Conservation (phyloP, 371 early-diverging fungal species). For the Circinella umbellata region DNA sequence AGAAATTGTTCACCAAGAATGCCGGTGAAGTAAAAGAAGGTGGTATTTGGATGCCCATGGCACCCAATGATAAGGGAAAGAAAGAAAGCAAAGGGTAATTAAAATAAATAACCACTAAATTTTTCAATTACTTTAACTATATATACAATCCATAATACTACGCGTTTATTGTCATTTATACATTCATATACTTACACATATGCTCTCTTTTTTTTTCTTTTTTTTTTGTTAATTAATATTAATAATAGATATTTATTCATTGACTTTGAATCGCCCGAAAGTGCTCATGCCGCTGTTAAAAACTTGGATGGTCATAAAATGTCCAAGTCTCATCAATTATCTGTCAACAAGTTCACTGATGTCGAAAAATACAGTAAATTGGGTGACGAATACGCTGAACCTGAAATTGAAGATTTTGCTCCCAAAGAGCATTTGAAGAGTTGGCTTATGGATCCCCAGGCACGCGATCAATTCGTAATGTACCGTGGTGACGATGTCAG, state of each 20-base stretch:
- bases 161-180: too few relatives aligned
- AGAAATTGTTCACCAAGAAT: slow-evolving; percentile 78
- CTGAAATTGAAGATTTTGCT: slow-evolving; percentile 68
- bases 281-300: slow-evolving; percentile 83
- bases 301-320: slow-evolving; percentile 79
- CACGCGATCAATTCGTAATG: slow-evolving; percentile 93
- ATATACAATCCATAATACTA: too few relatives aligned
- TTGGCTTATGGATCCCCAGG: slow-evolving; percentile 87
- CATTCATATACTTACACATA: too few relatives aligned
- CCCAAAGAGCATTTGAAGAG: slow-evolving; percentile 90
- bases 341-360: slow-evolving; percentile 90
- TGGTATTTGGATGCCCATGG: slow-evolving; percentile 91
- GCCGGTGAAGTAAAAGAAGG: slow-evolving; percentile 81
- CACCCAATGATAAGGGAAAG: slow-evolving; percentile 70
- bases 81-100: slow-evolving; percentile 80
- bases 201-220: too few relatives aligned
- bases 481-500: slow-evolving; percentile 84
- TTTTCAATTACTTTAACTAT: slow-evolving; percentile 89
- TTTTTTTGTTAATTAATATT: not conserved
- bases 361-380: slow-evolving; percentile 82
- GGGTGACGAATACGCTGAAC: slow-evolving; percentile 77
- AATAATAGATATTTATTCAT: slow-evolving; percentile 84
- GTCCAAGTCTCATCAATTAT: slow-evolving; percentile 83
- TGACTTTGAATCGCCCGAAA: slow-evolving; percentile 88
- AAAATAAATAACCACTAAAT: slow-evolving; percentile 61